Evolutionary conservation across 345 rosid genomes (phyloP).

Genomic region (Barbarea vulgaris): DNA sequence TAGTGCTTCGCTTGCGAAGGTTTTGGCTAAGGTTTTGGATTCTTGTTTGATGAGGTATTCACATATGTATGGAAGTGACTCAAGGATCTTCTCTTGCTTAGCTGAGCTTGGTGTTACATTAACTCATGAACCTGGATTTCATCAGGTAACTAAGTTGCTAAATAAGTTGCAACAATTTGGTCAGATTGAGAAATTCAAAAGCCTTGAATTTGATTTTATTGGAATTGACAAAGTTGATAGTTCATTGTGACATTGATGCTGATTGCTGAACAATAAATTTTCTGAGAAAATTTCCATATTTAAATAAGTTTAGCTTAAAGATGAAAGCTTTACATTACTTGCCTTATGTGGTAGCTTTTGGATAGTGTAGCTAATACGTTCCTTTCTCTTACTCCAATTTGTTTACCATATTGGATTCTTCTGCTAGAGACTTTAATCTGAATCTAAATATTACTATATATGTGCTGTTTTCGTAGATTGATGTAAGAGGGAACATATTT

Average conservation of each 20-base stretch:
- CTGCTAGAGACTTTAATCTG: background rate
- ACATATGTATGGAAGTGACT: conserved; percentile 85
- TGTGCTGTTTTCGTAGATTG: conserved; percentile 52
- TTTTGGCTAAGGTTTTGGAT: conserved; percentile 67
- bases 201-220: background rate
- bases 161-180: background rate
- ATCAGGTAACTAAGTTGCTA: conserved; percentile 62
- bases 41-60: conserved; percentile 76
- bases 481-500: conserved; percentile 76
- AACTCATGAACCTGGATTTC: conserved; percentile 91
- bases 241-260: background rate
- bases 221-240: background rate
- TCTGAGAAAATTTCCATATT: background rate
- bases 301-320: background rate
- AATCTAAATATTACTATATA: background rate
- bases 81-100: conserved; percentile 81
- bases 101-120: conserved; percentile 84
- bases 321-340: background rate
- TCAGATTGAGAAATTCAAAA: background rate
- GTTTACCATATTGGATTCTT: background rate
- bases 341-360: background rate
- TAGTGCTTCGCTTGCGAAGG: conserved; percentile 66
- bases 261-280: conserved; percentile 11
- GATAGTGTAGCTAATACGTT: conserved; percentile 1
- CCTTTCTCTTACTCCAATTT: background rate